Base-by-base conservation (phyloP, 768 basidiomycete genomes). In the Scleroderma bovista region DNA sequence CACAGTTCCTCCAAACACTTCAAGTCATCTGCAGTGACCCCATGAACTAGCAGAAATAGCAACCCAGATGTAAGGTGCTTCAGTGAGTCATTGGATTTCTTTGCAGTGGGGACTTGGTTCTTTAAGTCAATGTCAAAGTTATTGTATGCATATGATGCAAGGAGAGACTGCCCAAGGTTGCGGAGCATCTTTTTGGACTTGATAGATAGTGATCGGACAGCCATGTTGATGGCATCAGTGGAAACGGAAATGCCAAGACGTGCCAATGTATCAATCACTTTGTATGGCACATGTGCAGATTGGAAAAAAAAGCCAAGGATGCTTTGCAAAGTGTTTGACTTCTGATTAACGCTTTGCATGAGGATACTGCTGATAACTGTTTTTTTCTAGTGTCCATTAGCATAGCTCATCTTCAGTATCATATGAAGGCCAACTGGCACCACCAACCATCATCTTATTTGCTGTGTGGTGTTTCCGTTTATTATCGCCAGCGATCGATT, bases 51-150 rank as follows among this genome's bases (percentile, higher is more conserved):
- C 7, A 46, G 56, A 32, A 69, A 52, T 2, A 62, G 34, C 15
- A 58, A 34, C 6, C 56, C 64, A 2, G 60, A 60, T 8, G 62
- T 69, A 4, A 63, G 39, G 44, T 63, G 62, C 12, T 52, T 55
- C 13, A 68, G 55, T 1, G 53, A 57, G 8, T 53, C 37, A 39
- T 51, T n/a, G n/a, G 52, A 51, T 16, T 63, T 58, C 39, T 75
- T 67, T 1, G 65, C 46, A 0, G 68, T 71, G 0, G 67, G 68
- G 7, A 62, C 48, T 0, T 56, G 15, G 10, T 55, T 47, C 41
- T 69, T 64, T 8, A 74, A 51, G 34, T 70, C 58, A 6, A 75
- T 60, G 52, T 77, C 73, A 24, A 76, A 64, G 54, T 77, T 77
- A 50, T 77, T 69, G 23, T 71, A 76, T 6, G 69, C 69, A 54